Conservation (phyloP, 1,284 basidiomycete genomes). For the Athelia psychrophila region DNA sequence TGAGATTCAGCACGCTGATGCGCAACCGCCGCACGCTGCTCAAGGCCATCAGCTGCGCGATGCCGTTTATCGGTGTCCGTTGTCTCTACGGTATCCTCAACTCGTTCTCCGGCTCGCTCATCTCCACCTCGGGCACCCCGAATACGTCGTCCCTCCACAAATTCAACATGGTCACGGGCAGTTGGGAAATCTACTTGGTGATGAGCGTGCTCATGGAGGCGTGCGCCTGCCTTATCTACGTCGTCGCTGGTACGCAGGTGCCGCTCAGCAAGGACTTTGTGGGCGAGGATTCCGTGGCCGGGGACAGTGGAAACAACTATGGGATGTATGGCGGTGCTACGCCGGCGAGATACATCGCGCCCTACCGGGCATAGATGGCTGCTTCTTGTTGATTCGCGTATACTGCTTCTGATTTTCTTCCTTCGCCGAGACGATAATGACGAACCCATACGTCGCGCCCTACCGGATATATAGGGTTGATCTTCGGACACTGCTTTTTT, state of each 20-base stretch:
- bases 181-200: slow-evolving; percentile 9
- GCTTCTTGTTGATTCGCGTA: no score
- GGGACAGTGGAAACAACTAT: no score
- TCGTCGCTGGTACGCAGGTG: neutral
- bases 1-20: slow-evolving; percentile 41
- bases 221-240: slow-evolving; percentile 5
- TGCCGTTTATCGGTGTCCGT: slow-evolving; percentile 59
- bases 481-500: no score
- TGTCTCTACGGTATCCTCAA: slow-evolving; percentile 51
- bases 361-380: no score
- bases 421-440: no score
- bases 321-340: no score
- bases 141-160: slow-evolving; percentile 4
- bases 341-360: no score
- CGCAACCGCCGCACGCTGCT: slow-evolving; percentile 55
- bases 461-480: no score
- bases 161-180: slow-evolving; percentile 9
- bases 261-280: neutral
- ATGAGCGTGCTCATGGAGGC: slow-evolving; percentile 11
- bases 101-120: slow-evolving; percentile 37
- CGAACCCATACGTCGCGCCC: no score
- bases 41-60: slow-evolving; percentile 43
- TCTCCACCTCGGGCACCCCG: neutral
- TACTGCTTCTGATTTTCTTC: no score
- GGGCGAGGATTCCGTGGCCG: no score